These are phyloP conservation scores for Crithidia bombi DNA, from an alignment of 208 protist genomes.

Conservation along the genomic window DNA sequence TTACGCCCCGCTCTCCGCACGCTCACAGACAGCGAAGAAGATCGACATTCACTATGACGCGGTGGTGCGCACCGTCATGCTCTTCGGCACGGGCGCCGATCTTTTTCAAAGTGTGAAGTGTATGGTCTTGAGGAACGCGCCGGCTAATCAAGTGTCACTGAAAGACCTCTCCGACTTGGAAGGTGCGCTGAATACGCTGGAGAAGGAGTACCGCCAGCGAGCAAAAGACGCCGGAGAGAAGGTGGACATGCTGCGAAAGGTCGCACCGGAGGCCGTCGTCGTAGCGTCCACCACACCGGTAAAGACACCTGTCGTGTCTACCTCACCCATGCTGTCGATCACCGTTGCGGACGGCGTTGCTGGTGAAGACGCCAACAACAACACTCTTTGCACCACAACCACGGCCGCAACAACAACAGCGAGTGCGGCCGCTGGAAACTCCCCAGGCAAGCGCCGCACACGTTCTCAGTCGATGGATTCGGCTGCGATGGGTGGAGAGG, in stretches of 20 bases:
- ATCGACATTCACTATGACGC: constrained; percentile 55
- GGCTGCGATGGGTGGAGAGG: not conserved
- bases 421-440: not conserved
- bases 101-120: constrained; percentile 40
- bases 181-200: constrained; percentile 36
- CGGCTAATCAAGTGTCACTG: constrained; percentile 36
- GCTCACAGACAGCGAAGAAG: constrained; percentile 43
- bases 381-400: not conserved
- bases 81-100: constrained; percentile 41
- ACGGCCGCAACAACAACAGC: not conserved
- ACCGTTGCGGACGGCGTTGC: not conserved
- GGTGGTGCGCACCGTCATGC: constrained; percentile 44
- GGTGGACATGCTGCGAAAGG: constrained; percentile 61
- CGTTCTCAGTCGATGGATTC: not conserved
- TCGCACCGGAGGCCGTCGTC: constrained; percentile 32
- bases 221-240: constrained; percentile 57
- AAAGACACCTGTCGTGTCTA: not conserved
- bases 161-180: constrained; percentile 53
- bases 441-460: not conserved
- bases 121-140: constrained; percentile 31
- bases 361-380: not conserved
- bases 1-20: constrained; percentile 58
- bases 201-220: constrained; percentile 52
- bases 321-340: not conserved
- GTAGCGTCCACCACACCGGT: constrained; percentile 2